Percentiles rank a stretch among this genome's conserved stretches.
Conservation (phyloP, 2,329 filamentous ascomycete genomes). For the Waltergamsia citrina region DNA sequence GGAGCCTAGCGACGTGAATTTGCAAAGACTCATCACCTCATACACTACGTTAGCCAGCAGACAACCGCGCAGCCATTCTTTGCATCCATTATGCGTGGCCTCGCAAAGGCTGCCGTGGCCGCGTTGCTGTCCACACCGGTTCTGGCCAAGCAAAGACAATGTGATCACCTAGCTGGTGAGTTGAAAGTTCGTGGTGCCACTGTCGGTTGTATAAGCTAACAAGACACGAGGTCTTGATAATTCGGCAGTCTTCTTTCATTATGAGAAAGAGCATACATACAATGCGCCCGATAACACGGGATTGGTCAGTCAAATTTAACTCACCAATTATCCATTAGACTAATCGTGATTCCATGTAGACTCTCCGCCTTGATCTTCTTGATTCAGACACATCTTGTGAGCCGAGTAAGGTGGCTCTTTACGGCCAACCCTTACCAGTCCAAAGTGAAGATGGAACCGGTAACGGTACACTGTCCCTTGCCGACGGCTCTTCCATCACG, state of each 20-base stretch:
- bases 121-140: slow-evolving; percentile 10
- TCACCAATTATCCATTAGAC: too few relatives aligned
- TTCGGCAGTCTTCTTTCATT: too few relatives aligned
- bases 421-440: slow-evolving; percentile 31
- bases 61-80: neutral
- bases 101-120: slow-evolving; percentile 14
- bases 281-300: too few relatives aligned
- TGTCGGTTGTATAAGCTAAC: too few relatives aligned
- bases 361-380: slow-evolving; percentile 32
- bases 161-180: too few relatives aligned
- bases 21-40: too few relatives aligned
- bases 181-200: too few relatives aligned
- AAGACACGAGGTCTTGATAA: too few relatives aligned
- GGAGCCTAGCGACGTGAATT: too few relatives aligned
- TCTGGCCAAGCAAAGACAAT: too few relatives aligned
- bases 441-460: slow-evolving; percentile 28
- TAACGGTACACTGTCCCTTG: slow-evolving; percentile 28
- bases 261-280: too few relatives aligned
- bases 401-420: slow-evolving; percentile 33
- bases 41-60: neutral
- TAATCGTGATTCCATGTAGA: slow-evolving; percentile 15
- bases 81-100: slow-evolving; percentile 14
- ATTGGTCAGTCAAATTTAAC: too few relatives aligned
- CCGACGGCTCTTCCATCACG: slow-evolving; percentile 25
- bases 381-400: slow-evolving; percentile 36